These are phyloP conservation scores for Xylaria sp. DNA, from an alignment of 2,329 filamentous ascomycete genomes.

Conservation along the genomic window DNA sequence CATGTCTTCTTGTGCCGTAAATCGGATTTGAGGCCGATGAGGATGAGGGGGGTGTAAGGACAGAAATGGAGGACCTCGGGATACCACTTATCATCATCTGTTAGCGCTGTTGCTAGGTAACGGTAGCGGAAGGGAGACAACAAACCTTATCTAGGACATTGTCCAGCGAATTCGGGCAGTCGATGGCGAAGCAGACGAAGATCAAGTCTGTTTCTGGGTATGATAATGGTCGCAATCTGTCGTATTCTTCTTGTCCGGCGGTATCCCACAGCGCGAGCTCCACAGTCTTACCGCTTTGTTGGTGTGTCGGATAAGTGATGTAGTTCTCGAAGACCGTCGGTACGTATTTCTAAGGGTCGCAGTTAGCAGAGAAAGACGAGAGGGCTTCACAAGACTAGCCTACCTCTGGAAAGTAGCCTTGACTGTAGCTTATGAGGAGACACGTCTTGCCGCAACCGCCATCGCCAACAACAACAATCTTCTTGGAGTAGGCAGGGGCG, in stretches of 20 bases:
- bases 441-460: conserved; percentile 99
- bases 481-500: conserved; percentile 94
- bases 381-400: conserved; percentile 40
- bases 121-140: conserved; percentile 7
- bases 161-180: conserved; percentile 97
- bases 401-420: conserved; percentile 99
- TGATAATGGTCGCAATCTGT: conserved; percentile 91
- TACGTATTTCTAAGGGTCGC: conserved; percentile 86
- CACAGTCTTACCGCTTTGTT: conserved; percentile 88
- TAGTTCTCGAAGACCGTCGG: conserved; percentile 99
- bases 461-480: conserved; percentile 98
- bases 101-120: conserved; percentile 19
- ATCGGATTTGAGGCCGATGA: conserved; percentile 96
- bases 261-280: conserved; percentile 99
- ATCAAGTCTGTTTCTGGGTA: conserved; percentile 98
- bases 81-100: conserved; percentile 74
- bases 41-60: conserved; percentile 93
- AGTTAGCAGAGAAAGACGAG: conserved; percentile 13
- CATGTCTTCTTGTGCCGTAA: conserved; percentile 94
- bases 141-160: conserved; percentile 98
- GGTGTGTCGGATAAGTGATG: conserved; percentile 95
- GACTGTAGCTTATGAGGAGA: conserved; percentile 96
- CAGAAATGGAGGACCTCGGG: conserved; percentile 99
- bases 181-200: conserved; percentile 99
- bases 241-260: conserved; percentile 98